Evolutionary conservation across 495 filamentous ascomycete genomes (phyloP).

Genomic region (Penicillium pulvis): DNA sequence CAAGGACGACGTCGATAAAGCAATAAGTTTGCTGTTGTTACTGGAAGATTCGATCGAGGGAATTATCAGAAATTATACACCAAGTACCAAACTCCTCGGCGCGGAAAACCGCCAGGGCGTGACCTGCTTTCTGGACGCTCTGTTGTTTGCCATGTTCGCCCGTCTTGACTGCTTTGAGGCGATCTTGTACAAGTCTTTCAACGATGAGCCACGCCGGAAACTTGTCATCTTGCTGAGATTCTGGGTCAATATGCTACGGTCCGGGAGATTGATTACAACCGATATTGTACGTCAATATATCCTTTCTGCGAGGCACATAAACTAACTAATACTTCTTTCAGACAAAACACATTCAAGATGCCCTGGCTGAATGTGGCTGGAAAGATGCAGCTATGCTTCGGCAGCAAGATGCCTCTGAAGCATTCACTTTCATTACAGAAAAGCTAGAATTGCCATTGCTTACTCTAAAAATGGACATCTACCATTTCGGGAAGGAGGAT

Average conservation of each 20-base stretch:
- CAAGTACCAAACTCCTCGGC: slow-evolving; percentile 71
- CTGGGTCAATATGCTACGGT: slow-evolving; percentile 90
- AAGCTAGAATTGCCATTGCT: slow-evolving; percentile 84
- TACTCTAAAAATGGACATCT: slow-evolving; percentile 92
- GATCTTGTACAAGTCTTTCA: slow-evolving; percentile 73
- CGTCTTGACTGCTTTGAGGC: slow-evolving; percentile 87
- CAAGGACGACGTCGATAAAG: slow-evolving; percentile 70
- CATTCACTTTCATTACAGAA: slow-evolving; percentile 91
- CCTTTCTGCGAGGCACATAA: background rate
- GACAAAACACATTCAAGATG: slow-evolving; percentile 80
- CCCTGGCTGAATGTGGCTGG: slow-evolving; percentile 90
- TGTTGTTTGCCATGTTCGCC: slow-evolving; percentile 98
- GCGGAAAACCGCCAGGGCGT: slow-evolving; percentile 84
- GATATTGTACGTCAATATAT: slow-evolving; percentile 70
- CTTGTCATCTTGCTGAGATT: slow-evolving; percentile 74
- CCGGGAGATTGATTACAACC: slow-evolving; percentile 79
- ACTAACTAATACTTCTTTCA: slow-evolving; percentile 44
- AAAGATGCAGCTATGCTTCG: slow-evolving; percentile 69
- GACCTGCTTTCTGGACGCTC: slow-evolving; percentile 87
- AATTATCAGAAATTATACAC: slow-evolving; percentile 71
- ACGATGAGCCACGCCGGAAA: slow-evolving; percentile 65
- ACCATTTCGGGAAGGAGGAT: slow-evolving; percentile 83
- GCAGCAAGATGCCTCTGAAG: slow-evolving; percentile 95
- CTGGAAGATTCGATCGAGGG: slow-evolving; percentile 80
- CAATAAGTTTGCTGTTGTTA: slow-evolving; percentile 72